Percentiles rank a stretch among this genome's conserved stretches.
Conservation (phyloP, 2,329 filamentous ascomycete genomes). For the Aspergillus carbonarius region DNA sequence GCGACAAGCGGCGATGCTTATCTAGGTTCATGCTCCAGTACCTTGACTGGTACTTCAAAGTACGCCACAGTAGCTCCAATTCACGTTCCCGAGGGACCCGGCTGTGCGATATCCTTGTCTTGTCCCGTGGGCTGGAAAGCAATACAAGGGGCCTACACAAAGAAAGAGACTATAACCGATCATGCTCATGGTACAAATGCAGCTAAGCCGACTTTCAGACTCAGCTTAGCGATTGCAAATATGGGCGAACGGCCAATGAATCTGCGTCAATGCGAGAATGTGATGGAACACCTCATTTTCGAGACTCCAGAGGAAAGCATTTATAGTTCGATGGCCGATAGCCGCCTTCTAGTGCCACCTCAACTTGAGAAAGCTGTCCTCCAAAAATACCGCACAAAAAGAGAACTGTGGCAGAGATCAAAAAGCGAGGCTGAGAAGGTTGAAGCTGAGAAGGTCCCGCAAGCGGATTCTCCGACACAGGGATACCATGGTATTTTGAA, state of each 20-base stretch:
- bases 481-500: slow-evolving; percentile 4
- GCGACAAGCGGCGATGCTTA: neutral
- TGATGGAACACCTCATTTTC: neutral
- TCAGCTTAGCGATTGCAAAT: neutral
- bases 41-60: neutral
- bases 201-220: neutral
- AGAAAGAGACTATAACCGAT: neutral
- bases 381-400: neutral
- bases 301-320: neutral
- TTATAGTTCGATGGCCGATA: neutral
- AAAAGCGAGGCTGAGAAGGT: neutral
- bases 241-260: neutral
- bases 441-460: neutral
- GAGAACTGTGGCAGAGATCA: neutral
- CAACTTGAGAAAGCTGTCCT: neutral
- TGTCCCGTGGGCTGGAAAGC: neutral
- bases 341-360: neutral
- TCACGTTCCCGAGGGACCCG: neutral
- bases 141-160: neutral
- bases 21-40: neutral
- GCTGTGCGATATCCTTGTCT: neutral
- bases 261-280: neutral
- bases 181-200: neutral
- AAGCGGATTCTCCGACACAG: neutral
- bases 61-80: neutral